Percentiles rank a stretch among this genome's conserved stretches.
phyloP scores from a whole-genome alignment of 1,284 basidiomycete genomes.

The Puccinia novopanici region DNA sequence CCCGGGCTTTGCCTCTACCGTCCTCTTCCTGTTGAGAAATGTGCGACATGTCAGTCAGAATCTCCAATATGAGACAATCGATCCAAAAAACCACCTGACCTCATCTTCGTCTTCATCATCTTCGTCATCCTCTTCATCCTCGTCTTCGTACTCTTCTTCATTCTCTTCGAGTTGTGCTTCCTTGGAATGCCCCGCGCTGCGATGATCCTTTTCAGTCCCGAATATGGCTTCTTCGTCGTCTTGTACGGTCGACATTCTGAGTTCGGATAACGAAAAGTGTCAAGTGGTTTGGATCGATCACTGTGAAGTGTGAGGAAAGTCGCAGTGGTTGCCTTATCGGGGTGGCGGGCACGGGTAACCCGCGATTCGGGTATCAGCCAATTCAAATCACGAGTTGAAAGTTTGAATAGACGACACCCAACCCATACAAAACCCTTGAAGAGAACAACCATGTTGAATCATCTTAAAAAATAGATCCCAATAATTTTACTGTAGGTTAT shows the following conservation, averaged over 20 bases:
- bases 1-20: constrained; percentile 44
- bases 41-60: constrained; percentile 44
- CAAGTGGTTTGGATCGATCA: background rate
- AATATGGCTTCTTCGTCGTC: constrained; percentile 21
- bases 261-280: background rate
- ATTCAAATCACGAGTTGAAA: too few species aligned
- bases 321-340: too few species aligned
- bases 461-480: too few species aligned
- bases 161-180: constrained; percentile 53
- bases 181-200: background rate
- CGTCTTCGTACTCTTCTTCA: constrained; percentile 54
- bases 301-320: too few species aligned
- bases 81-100: constrained; percentile 58
- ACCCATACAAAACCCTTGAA: too few species aligned
- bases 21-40: constrained; percentile 37
- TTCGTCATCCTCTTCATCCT: constrained; percentile 64
- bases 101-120: constrained; percentile 66
- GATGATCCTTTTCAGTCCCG: background rate
- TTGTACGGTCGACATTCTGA: constrained; percentile 16
- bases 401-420: too few species aligned
- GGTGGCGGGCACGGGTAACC: too few species aligned
- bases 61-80: constrained; percentile 36
- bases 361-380: too few species aligned
- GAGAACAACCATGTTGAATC: too few species aligned
- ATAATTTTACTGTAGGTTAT: too few species aligned